phyloP scores from a whole-genome alignment of 805 yeast species.

The Yarrowia deformans region DNA sequence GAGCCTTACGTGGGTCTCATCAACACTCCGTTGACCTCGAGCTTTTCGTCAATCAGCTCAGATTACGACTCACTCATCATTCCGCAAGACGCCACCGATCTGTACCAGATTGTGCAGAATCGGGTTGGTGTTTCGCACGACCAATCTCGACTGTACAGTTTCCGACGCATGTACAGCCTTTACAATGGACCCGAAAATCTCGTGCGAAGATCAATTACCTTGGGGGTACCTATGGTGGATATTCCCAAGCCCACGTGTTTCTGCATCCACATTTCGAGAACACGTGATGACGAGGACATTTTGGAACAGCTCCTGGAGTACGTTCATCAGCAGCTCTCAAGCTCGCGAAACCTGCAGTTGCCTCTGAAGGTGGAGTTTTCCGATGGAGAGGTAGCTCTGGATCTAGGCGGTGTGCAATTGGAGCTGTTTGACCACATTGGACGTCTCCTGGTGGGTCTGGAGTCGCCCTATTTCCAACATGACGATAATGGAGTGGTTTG shows the following conservation, averaged over 20 bases:
- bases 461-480: slow-evolving; percentile 39
- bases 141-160: slow-evolving; percentile 4
- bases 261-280: slow-evolving; percentile 24
- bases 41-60: not conserved
- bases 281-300: slow-evolving; percentile 26
- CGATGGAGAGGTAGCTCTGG: slow-evolving; percentile 47
- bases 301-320: slow-evolving; percentile 22
- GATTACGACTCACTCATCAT: slow-evolving; percentile 19
- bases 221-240: not conserved
- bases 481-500: slow-evolving; percentile 25
- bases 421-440: slow-evolving; percentile 47
- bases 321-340: not conserved
- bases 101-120: not conserved
- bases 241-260: slow-evolving; percentile 18
- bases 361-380: slow-evolving; percentile 47
- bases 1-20: not conserved
- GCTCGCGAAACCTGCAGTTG: slow-evolving; percentile 16
- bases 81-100: not conserved
- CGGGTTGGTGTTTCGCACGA: slow-evolving; percentile 3
- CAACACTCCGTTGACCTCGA: not conserved
- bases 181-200: slow-evolving; percentile 9
- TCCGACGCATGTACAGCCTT: slow-evolving; percentile 7
- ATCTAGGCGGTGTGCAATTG: slow-evolving; percentile 49
- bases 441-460: slow-evolving; percentile 40
- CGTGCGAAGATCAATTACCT: not conserved